Percentiles rank a stretch among this genome's conserved stretches.
These are phyloP conservation scores for Daldinia eschscholtzii DNA, from an alignment of 2,329 filamentous ascomycete genomes.

Conservation along the genomic window DNA sequence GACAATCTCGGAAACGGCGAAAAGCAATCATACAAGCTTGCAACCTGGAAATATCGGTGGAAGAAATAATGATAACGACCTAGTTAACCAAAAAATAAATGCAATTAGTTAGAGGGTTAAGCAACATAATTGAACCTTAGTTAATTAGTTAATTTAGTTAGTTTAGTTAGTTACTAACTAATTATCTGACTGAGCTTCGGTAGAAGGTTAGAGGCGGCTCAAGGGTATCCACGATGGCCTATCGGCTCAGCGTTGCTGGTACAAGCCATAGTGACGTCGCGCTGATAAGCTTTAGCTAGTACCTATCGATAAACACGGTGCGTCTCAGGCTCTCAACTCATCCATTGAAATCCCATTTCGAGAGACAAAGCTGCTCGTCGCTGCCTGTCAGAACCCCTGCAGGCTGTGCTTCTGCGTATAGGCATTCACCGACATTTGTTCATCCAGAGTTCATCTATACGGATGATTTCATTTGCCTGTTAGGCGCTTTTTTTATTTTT, in stretches of 20 bases:
- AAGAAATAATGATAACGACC: too few relatives aligned
- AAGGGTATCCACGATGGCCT: conserved; percentile 30
- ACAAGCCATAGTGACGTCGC: conserved; percentile 47
- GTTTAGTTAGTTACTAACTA: too few relatives aligned
- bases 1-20: too few relatives aligned
- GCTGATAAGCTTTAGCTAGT: conserved; percentile 45
- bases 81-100: too few relatives aligned
- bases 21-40: too few relatives aligned
- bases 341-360: conserved; percentile 8
- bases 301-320: conserved; percentile 16
- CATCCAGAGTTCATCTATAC: conserved; percentile 6
- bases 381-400: conserved; percentile 26
- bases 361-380: conserved; percentile 6
- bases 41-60: too few relatives aligned
- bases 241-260: conserved; percentile 12
- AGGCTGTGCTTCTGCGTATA: not conserved
- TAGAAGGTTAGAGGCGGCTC: not conserved
- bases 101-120: too few relatives aligned
- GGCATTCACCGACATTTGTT: conserved; percentile 25
- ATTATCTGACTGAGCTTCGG: not conserved
- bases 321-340: conserved; percentile 26
- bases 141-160: too few relatives aligned
- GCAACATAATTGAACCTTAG: too few relatives aligned
- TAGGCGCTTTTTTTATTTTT: not conserved
- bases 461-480: conserved; percentile 8